phyloP scores from a whole-genome alignment of 2,329 filamentous ascomycete genomes.

The Aulographum hederae region DNA sequence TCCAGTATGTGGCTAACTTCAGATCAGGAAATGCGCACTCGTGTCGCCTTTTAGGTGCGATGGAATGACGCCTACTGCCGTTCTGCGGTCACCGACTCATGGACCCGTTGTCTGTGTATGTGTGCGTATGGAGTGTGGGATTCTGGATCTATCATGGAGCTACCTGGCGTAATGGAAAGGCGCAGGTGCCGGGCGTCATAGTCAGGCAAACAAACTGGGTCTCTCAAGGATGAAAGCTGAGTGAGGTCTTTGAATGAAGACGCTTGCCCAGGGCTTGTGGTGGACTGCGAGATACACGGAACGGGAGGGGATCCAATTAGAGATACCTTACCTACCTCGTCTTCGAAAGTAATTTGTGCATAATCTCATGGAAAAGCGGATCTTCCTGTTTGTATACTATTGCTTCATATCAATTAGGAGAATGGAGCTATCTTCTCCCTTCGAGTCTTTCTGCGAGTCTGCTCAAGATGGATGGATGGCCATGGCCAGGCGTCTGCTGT shows the following conservation, averaged over 20 bases:
- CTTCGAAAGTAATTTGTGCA: too few relatives aligned
- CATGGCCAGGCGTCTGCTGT: too few relatives aligned
- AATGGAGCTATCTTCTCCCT: too few relatives aligned
- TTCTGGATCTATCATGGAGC: background rate
- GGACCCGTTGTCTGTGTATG: background rate
- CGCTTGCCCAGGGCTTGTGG: background rate
- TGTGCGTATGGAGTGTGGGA: background rate
- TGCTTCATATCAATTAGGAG: too few relatives aligned
- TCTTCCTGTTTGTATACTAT: too few relatives aligned
- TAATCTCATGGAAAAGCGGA: too few relatives aligned
- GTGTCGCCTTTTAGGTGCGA: slow-evolving; percentile 32
- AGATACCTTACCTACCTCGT: background rate
- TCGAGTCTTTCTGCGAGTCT: background rate
- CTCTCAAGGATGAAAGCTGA: background rate
- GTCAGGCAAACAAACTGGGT: background rate
- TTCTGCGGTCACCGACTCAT: background rate
- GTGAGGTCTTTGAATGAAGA: background rate
- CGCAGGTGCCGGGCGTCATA: background rate
- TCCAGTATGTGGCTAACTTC: background rate
- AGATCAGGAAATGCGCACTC: slow-evolving; percentile 34
- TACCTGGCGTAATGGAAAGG: too few relatives aligned
- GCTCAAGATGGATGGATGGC: background rate
- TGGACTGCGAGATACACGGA: background rate
- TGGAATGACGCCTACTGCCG: background rate
- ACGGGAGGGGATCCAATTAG: background rate